Percentiles rank a stretch among this genome's conserved stretches.
These are phyloP conservation scores for Exobasidium cylindrosporum DNA, from an alignment of 1,284 basidiomycete genomes.

Conservation along the genomic window DNA sequence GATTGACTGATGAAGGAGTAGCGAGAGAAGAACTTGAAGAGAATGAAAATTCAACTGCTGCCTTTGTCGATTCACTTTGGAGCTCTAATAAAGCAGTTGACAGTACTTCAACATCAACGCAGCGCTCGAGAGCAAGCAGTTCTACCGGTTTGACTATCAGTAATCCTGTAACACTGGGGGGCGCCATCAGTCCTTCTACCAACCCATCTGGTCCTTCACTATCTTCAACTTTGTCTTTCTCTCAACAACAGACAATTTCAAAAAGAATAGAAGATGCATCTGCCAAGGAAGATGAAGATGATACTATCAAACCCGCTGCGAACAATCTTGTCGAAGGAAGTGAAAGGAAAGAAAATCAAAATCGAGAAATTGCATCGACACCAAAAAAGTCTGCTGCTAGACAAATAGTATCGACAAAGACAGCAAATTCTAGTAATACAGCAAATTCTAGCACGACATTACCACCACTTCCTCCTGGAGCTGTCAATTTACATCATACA, in stretches of 20 bases:
- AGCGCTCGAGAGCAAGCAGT: not conserved
- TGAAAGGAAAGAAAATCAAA: too few species aligned
- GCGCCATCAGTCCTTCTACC: not conserved
- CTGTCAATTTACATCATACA: too few species aligned
- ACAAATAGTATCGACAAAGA: not conserved
- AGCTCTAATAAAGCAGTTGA: not conserved
- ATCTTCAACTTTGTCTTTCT: not conserved
- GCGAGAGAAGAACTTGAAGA: not conserved
- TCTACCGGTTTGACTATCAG: not conserved
- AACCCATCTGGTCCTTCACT: not conserved
- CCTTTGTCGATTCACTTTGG: not conserved
- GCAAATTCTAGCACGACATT: too few species aligned
- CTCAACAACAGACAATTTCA: not conserved
- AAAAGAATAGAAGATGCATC: too few species aligned
- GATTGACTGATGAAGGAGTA: not conserved
- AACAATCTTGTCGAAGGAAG: too few species aligned
- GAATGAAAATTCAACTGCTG: not conserved
- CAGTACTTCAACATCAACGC: not conserved
- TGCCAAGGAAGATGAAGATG: too few species aligned
- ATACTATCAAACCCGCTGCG: too few species aligned
- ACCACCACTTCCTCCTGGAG: too few species aligned
- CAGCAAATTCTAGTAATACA: too few species aligned
- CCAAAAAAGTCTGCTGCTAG: not conserved
- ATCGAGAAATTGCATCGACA: too few species aligned
- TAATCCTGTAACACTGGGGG: not conserved